Evolutionary conservation across 2,329 filamentous ascomycete genomes (phyloP).

Genomic region (Ustilaginoidea virens): DNA sequence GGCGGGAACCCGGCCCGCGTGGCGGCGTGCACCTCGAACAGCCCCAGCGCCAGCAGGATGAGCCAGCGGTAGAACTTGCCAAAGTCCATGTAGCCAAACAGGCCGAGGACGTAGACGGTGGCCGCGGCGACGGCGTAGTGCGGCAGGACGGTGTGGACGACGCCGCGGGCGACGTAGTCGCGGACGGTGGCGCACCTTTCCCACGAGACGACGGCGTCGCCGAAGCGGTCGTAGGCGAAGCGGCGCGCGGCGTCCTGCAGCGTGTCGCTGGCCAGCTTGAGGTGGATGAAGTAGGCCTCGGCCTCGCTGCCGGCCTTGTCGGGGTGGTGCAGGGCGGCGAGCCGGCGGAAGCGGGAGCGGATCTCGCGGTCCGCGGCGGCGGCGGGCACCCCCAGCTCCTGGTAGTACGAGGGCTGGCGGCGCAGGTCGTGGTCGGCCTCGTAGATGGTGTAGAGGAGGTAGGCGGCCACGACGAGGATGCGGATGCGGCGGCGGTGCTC

Average conservation of each 20-base stretch:
- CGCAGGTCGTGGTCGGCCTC: conserved; percentile 76
- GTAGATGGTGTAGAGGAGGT: conserved; percentile 84
- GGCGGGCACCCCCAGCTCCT: conserved; percentile 54
- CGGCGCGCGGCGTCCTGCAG: conserved; percentile 60
- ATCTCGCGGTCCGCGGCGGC: conserved; percentile 59
- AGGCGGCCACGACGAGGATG: conserved; percentile 65
- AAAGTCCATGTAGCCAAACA: conserved; percentile 53
- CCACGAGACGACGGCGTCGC: conserved; percentile 55
- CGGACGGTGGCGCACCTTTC: conserved; percentile 48
- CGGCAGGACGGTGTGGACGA: conserved; percentile 38
- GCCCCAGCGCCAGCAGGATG: conserved; percentile 33
- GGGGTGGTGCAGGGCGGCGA: conserved; percentile 61
- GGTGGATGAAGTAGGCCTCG: conserved; percentile 52
- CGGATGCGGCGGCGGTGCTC: conserved; percentile 71
- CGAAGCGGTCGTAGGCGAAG: conserved; percentile 85
- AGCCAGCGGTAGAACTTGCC: conserved; percentile 53
- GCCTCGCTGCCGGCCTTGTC: conserved; percentile 51
- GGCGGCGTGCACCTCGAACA: conserved; percentile 41
- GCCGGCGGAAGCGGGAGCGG: conserved; percentile 69
- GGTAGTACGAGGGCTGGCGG: conserved; percentile 60
- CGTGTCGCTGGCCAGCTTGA: conserved; percentile 73
- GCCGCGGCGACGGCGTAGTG: conserved; percentile 45
- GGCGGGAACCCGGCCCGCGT: conserved; percentile 37
- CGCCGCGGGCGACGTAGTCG: conserved; percentile 57
- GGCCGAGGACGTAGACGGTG: conserved; percentile 43